Conservation (phyloP, 805 yeast genomes). For the Sugiyamaella mastotermitis region DNA sequence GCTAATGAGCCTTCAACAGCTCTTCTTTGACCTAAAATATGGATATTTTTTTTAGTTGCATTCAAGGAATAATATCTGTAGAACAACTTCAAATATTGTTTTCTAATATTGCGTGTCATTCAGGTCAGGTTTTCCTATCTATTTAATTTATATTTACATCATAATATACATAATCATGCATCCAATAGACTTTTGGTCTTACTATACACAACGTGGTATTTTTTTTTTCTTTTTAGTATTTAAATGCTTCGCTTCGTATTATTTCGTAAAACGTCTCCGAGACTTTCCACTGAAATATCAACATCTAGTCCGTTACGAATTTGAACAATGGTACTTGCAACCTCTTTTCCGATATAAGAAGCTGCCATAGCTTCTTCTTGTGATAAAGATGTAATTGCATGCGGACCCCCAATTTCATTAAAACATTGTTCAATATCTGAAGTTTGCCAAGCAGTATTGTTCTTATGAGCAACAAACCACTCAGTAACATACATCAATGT, state of each 20-base stretch:
- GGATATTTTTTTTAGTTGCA: slow-evolving; percentile 1
- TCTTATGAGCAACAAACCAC: slow-evolving; percentile 15
- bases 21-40: too few relatives aligned
- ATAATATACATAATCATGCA: too few relatives aligned
- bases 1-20: slow-evolving; percentile 2
- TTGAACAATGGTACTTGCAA: slow-evolving; percentile 13
- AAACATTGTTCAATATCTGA: slow-evolving; percentile 15
- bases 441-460: slow-evolving; percentile 12
- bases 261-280: too few relatives aligned
- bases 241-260: too few relatives aligned
- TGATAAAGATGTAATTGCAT: slow-evolving; percentile 9
- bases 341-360: slow-evolving; percentile 14
- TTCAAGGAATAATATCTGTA: background rate
- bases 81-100: background rate
- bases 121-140: background rate
- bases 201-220: too few relatives aligned
- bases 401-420: slow-evolving; percentile 14
- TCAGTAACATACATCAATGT: slow-evolving; percentile 11
- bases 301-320: slow-evolving; percentile 16
- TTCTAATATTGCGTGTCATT: background rate
- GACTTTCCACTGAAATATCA: slow-evolving; percentile 12
- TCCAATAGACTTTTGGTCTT: too few relatives aligned
- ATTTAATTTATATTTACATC: too few relatives aligned
- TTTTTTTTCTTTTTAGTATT: too few relatives aligned
- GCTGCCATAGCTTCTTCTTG: slow-evolving; percentile 12